Evolutionary conservation across 805 yeast species (phyloP).

Genomic region (Starmerella etchellsii): DNA sequence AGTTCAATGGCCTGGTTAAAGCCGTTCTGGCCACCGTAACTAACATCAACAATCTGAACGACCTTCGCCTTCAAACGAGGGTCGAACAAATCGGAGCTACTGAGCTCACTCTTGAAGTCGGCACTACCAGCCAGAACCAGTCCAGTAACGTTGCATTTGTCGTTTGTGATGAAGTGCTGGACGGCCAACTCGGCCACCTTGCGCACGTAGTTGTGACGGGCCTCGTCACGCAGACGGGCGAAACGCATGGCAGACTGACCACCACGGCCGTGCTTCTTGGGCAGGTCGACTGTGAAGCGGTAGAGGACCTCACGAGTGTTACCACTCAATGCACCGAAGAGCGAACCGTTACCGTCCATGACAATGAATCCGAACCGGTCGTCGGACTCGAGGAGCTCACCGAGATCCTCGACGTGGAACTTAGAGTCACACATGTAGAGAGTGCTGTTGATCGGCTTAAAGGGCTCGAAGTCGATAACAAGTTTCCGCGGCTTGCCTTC

Average conservation of each 20-base stretch:
- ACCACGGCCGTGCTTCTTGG: slow-evolving; percentile 99
- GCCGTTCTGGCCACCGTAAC: slow-evolving; percentile 99
- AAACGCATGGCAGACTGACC: slow-evolving; percentile 99
- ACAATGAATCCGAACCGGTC: slow-evolving; percentile 94
- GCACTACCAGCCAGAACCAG: slow-evolving; percentile 97
- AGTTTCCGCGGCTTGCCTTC: slow-evolving; percentile 97
- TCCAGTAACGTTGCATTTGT: slow-evolving; percentile 89
- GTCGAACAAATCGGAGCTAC: slow-evolving; percentile 88
- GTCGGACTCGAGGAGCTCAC: slow-evolving; percentile 88
- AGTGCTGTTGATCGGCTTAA: slow-evolving; percentile 97
- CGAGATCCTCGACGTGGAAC: slow-evolving; percentile 92
- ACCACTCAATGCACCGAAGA: slow-evolving; percentile 91
- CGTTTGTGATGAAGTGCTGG: slow-evolving; percentile 88
- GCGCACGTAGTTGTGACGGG: slow-evolving; percentile 96
- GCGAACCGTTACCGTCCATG: slow-evolving; percentile 99
- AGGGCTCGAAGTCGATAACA: slow-evolving; percentile 95
- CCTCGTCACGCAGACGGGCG: slow-evolving; percentile 96
- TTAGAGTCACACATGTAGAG: slow-evolving; percentile 92
- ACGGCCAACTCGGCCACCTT: slow-evolving; percentile 98
- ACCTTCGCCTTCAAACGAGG: slow-evolving; percentile 75
- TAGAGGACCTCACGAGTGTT: slow-evolving; percentile 93
- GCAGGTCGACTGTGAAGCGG: slow-evolving; percentile 92
- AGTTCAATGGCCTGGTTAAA: slow-evolving; percentile 98
- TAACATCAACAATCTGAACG: slow-evolving; percentile 86
- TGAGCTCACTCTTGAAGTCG: slow-evolving; percentile 91